phyloP scores from a whole-genome alignment of 2,329 filamentous ascomycete species.

The Coniochaeta sp. region DNA sequence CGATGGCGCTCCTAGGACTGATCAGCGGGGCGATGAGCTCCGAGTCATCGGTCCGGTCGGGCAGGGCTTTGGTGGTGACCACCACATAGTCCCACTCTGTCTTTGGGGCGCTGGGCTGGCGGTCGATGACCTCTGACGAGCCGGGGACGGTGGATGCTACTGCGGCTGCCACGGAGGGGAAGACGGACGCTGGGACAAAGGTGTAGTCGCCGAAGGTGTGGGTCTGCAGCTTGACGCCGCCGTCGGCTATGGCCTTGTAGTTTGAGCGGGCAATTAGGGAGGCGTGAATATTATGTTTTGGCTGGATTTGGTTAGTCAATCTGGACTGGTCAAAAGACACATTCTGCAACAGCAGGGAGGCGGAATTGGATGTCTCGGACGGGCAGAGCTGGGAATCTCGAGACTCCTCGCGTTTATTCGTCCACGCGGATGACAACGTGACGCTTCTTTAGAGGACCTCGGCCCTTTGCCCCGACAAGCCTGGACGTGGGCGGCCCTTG shows the following conservation, averaged over 20 bases:
- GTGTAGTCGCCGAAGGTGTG: constrained; percentile 60
- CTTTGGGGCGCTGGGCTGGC: constrained; percentile 10
- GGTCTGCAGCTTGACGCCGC: constrained; percentile 59
- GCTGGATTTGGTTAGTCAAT: constrained; percentile 23
- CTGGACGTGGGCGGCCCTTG: neutral
- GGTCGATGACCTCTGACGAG: neutral
- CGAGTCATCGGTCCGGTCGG: constrained; percentile 56
- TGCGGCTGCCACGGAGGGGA: constrained; percentile 49
- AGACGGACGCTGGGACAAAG: constrained; percentile 56
- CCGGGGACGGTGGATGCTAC: constrained; percentile 33
- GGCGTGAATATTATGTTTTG: constrained; percentile 44
- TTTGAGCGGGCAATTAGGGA: constrained; percentile 71
- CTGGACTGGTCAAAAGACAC: constrained; percentile 6
- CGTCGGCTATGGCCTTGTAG: constrained; percentile 53
- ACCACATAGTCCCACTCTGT: constrained; percentile 51
- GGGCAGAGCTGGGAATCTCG: neutral
- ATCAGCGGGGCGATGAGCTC: constrained; percentile 55
- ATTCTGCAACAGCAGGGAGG: neutral
- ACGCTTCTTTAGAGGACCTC: neutral
- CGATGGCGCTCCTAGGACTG: constrained; percentile 44
- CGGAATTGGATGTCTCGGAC: neutral
- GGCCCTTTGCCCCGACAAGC: neutral
- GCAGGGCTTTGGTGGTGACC: constrained; percentile 64
- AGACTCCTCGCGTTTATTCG: neutral
- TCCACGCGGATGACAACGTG: neutral